These are phyloP conservation scores for Grosmannia huntii DNA, from an alignment of 2,329 filamentous ascomycete genomes.

Conservation along the genomic window DNA sequence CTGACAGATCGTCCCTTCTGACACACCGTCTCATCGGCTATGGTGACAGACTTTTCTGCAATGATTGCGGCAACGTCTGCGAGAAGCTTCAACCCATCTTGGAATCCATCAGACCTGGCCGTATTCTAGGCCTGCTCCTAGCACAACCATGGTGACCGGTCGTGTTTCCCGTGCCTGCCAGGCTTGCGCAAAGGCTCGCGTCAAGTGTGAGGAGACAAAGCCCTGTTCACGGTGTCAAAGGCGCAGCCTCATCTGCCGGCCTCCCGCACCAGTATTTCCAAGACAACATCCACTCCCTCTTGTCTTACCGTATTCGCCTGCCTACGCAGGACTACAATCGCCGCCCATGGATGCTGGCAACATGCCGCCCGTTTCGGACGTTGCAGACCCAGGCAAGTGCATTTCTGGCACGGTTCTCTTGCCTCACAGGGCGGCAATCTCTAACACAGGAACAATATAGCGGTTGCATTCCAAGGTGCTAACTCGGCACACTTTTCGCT, in stretches of 20 bases:
- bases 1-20: not conserved
- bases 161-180: conserved; percentile 43
- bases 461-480: not conserved
- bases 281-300: not conserved
- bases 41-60: not conserved
- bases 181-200: conserved; percentile 36
- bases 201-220: conserved; percentile 42
- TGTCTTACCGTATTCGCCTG: not conserved
- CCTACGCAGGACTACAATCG: not conserved
- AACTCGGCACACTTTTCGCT: not conserved
- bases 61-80: not conserved
- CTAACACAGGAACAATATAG: not conserved
- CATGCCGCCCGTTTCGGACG: not conserved
- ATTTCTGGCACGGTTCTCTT: not conserved
- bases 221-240: conserved; percentile 38
- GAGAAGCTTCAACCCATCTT: not conserved
- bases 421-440: not conserved
- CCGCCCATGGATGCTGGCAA: not conserved
- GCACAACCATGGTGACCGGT: conserved; percentile 9
- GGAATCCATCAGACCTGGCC: not conserved
- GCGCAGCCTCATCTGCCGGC: conserved; percentile 32
- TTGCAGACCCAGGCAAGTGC: not conserved
- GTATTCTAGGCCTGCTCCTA: not conserved
- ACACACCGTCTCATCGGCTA: not conserved
- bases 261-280: not conserved